Base-by-base conservation (phyloP, 805 yeast genomes). In the Grigorovia jiainica region DNA sequence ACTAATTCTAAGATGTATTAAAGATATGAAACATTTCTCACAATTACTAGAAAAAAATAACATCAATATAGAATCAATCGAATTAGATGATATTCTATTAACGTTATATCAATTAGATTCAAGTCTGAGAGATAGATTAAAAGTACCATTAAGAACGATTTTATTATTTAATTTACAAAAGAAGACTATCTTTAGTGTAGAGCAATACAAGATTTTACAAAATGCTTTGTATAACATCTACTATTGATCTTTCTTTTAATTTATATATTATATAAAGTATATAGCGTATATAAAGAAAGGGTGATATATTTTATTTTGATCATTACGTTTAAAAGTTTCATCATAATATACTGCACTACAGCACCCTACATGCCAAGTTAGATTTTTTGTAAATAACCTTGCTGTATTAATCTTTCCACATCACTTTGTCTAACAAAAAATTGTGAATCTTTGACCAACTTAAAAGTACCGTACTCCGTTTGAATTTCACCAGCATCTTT, bases 401-500 rank as follows among this genome's bases (percentile, higher is more conserved):
- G 98, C 56, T 87, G 96, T 29, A 92, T 85, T 45, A 92, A 68
- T 40, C 97, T 67, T 56, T 90, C 97, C 6, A 92, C 98, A 55
- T 92, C 98, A 0, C 92, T 81, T 51, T 86, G 90, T 44, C 98
- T 71, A 16, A 90, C 97, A 57, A 84, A 90, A 57, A 90, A 89
- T 57, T 92, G 97, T 3, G 95, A 84, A 59, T 90, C 90, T 55
- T 89, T 90, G 3, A 94, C 85, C 49, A 92, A 66, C 53, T 89
- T 89, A 65, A 92, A 87, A 3, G 87, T 95, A 18, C 97, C 98
- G 53, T 90, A 90, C 59, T 90, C 98, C 0, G 98, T 92, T 57
- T 89, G 96, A 29, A 90, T 87, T 57, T 92, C 97, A 1, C 98
- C 98, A 0, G 95, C 97, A 54, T 90, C 95, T 58, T 83, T 83